Conservation (phyloP, 305 asterid species). For the Andrographis paniculata region DNA sequence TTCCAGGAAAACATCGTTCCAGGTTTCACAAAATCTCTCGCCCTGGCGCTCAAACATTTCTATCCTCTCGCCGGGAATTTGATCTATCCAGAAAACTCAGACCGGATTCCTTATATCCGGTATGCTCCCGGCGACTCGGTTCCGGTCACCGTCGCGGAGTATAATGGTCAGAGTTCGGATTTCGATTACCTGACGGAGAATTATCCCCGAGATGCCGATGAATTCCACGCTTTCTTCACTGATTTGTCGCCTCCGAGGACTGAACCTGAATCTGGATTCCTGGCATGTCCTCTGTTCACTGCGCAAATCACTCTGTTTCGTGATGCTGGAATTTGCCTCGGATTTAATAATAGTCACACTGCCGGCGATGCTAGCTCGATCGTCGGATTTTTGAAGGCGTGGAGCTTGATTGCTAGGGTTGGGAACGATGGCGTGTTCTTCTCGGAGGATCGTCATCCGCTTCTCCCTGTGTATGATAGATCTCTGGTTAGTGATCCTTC, state of each 20-base stretch:
- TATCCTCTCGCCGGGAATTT: conserved; percentile 49
- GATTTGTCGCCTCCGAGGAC: conserved; percentile 24
- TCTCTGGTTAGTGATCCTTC: conserved; percentile 26
- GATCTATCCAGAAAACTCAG: conserved; percentile 27
- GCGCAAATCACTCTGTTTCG: conserved; percentile 53
- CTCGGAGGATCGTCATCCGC: conserved; percentile 28
- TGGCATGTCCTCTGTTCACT: conserved; percentile 31
- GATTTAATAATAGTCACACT: conserved; percentile 47
- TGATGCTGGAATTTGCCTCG: conserved; percentile 36
- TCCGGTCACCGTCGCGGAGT: conserved; percentile 27
- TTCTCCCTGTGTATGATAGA: conserved; percentile 26
- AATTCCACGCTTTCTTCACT: conserved; percentile 45
- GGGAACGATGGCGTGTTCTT: conserved; percentile 27
- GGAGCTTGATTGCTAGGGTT: conserved; percentile 29
- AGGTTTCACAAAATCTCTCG: conserved; percentile 30
- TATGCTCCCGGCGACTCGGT: conserved; percentile 34
- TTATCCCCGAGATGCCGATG: conserved; percentile 32
- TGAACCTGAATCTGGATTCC: conserved; percentile 12
- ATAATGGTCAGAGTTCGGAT: conserved; percentile 3
- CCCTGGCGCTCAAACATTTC: conserved; percentile 34
- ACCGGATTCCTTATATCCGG: conserved; percentile 25
- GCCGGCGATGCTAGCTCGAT: conserved; percentile 47
- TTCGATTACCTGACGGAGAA: conserved; percentile 35
- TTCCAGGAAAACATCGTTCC: conserved; percentile 29
- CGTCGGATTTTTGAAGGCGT: conserved; percentile 39